Evolutionary conservation across 75 land plant genomes (phyloP).

Genomic region (Cunninghamia lanceolata): DNA sequence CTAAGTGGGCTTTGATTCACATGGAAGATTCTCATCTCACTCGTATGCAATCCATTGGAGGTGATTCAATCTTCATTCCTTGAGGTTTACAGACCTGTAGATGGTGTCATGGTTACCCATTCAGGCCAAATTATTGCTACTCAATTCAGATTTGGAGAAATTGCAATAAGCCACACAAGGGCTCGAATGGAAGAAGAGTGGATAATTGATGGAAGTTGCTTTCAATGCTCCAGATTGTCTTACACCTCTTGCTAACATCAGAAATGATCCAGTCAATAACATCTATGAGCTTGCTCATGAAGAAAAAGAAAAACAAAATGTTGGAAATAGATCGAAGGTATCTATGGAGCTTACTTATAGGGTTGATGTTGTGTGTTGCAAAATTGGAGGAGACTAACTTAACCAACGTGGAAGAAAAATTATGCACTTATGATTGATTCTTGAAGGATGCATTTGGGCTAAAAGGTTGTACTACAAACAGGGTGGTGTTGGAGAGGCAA

Average conservation of each 20-base stretch:
- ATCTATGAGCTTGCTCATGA: too few relatives aligned
- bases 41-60: slow-evolving; percentile 35
- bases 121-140: slow-evolving; percentile 32
- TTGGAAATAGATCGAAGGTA: neutral
- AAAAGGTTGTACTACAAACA: too few relatives aligned
- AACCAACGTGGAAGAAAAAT: too few relatives aligned
- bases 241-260: too few relatives aligned
- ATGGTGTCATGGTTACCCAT: slow-evolving; percentile 42
- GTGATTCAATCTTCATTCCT: slow-evolving; percentile 28
- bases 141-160: slow-evolving; percentile 41
- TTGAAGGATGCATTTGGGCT: too few relatives aligned
- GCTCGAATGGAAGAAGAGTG: slow-evolving; percentile 54
- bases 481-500: too few relatives aligned
- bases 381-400: too few relatives aligned
- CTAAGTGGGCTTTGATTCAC: slow-evolving; percentile 9
- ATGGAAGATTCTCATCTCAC: slow-evolving; percentile 48
- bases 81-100: slow-evolving; percentile 37
- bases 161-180: slow-evolving; percentile 33
- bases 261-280: too few relatives aligned
- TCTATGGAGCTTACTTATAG: neutral
- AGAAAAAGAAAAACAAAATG: too few relatives aligned
- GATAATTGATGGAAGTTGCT: slow-evolving; percentile 24
- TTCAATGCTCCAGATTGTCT: too few relatives aligned
- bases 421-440: too few relatives aligned
- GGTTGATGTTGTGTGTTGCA: neutral